Conservation (phyloP, 345 rosid species). For the Schrenkiella parvula region DNA sequence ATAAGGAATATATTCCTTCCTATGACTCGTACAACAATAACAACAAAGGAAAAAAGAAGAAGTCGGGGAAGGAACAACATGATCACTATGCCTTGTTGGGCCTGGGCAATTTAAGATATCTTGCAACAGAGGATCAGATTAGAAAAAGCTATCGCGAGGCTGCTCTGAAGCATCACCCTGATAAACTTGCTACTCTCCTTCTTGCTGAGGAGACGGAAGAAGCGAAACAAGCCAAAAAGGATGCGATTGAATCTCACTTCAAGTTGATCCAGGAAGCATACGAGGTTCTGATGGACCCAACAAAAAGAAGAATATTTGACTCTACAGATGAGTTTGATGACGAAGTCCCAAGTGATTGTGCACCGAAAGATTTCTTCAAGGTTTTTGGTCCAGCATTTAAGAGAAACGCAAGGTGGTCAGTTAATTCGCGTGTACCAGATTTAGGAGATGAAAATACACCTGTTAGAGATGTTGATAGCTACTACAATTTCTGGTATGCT, state of each 20-base stretch:
- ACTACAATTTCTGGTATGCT: constrained; percentile 75
- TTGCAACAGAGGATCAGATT: constrained; percentile 96
- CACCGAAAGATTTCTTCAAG: constrained; percentile 84
- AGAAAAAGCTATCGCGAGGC: constrained; percentile 82
- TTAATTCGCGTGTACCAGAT: constrained; percentile 55
- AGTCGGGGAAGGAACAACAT: constrained; percentile 61
- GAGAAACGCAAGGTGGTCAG: constrained; percentile 98
- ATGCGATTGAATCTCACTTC: constrained; percentile 83
- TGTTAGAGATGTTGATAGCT: constrained; percentile 63
- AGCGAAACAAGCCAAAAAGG: constrained; percentile 82
- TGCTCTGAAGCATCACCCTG: constrained; percentile 91
- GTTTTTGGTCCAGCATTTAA: constrained; percentile 95
- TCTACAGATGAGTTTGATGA: constrained; percentile 98
- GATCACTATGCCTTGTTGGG: constrained; percentile 96
- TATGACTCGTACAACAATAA: constrained; percentile 47
- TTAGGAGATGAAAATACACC: constrained; percentile 70
- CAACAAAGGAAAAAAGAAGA: constrained; percentile 67
- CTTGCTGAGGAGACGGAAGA: constrained; percentile 83
- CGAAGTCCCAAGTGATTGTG: constrained; percentile 80
- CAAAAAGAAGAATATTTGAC: constrained; percentile 83
- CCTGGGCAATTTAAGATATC: constrained; percentile 79
- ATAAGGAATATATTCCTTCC: constrained; percentile 53
- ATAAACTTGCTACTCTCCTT: constrained; percentile 83
- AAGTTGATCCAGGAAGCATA: constrained; percentile 89
- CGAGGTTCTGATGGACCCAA: constrained; percentile 77